Base-by-base conservation (phyloP, 441 rosid species). In the Adansonia grandidieri region DNA sequence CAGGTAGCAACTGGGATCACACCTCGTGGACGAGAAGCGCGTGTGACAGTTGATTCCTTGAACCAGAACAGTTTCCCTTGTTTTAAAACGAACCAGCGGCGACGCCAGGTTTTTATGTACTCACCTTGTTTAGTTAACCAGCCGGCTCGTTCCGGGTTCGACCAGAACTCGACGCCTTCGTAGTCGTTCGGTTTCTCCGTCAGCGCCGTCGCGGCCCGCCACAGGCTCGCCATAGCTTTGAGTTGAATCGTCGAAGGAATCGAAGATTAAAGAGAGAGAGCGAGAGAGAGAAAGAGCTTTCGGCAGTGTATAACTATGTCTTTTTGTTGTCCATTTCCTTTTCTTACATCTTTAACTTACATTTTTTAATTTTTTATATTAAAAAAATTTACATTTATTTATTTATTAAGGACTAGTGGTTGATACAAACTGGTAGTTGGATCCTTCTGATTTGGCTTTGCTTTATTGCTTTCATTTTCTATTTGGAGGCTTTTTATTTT, bases 61-160 rank as follows among this genome's bases (percentile, higher is more conserved):
- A 92, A 94, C 96, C 95, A 92, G 77, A 91, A 84, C 47, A 92
- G 91, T 66, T 89, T 92, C 10, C 98, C 96, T 78, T 90, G 91
- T 75, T 92, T 92, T 45, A 92, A 87, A 5, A 90, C 88, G 85
- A 91, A 94, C 96, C 96, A 91, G 14, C 98, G 90, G 44, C 90
- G 92, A 5, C 96, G 84, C 98, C 96, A 94, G 2, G 94, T 91
- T 75, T 89, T 91, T 74, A 94, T 88, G 86, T 90, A 91, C 81
- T 92, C 92, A 67, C 97, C 97, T 75, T 94, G 98, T 82, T 90
- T 92, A 5, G 88, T 86, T 4, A 94, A 85, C 93, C 92, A 92
- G 0, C 94, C 96, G 37, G 90, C 63, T 6, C 94, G 89, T 75
- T 94, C 95, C 0, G 96, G 96, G 51, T 88, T 84, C 3, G 89